Base-by-base conservation (phyloP, 1,284 basidiomycete species). In the Phlebopus sp. region DNA sequence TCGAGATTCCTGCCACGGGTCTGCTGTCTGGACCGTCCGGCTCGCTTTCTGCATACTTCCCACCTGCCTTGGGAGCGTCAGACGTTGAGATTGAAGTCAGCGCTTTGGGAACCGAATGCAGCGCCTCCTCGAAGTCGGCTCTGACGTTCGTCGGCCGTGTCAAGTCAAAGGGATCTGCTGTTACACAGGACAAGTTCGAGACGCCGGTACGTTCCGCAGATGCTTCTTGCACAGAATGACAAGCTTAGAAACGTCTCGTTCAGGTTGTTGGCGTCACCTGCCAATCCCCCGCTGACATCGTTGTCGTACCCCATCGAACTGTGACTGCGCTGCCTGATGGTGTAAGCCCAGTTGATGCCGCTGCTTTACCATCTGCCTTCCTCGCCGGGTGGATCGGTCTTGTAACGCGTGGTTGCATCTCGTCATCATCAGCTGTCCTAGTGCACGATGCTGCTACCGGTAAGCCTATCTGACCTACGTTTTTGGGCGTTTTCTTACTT, bases 331-430 rank as follows among this genome's bases (percentile, higher is more conserved):
- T 63, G 15, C 53, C 63, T 2, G 36, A 36, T 11, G 50, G 52
- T 13, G 31, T 59, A 40, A 47, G 19, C 5, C 18, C 45, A 4
- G 36, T 21, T 19, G 54, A 59, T 38, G 61, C 59, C 2, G 62
- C 54, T 7, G 50, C 54, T 23, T 30, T 66, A 5, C 47, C 58
- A 18, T 21, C 47, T 27, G 46, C 53, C 0, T 55, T 66, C 48
- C 52, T 66, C 18, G 35, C 60, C 3, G 49, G 63, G 10, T 66
- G 62, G 62, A 51, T 63, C 8, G 62, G 62, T 31, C 51, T 66
- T 15, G 51, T 57, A 13, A 35, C 42, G 1, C 59, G 52, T 4
- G 54, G 49, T 36, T 47, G 51, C 18, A 50, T 63, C 30, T 53
- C 51, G 0, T 36, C 59, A 7, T 46, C 53, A 36, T 66, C 62